phyloP scores from a whole-genome alignment of 1,284 basidiomycete genomes.

The Naganishia sp. region DNA sequence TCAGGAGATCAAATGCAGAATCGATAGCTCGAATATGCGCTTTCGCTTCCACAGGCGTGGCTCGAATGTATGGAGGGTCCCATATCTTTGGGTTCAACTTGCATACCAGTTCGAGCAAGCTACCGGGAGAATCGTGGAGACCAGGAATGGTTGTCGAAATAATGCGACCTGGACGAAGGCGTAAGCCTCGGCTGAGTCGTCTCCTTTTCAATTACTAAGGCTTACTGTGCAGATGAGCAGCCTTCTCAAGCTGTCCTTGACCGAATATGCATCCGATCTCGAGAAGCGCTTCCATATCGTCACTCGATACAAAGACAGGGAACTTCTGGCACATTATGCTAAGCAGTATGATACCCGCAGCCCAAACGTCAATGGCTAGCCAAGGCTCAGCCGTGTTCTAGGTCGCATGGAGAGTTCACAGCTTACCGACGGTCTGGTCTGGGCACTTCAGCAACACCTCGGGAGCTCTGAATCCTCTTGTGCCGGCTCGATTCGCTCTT shows the following conservation, averaged over 20 bases:
- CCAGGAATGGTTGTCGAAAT: conserved; percentile 82
- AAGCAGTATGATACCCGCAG: conserved; percentile 86
- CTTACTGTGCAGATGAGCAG: conserved; percentile 86
- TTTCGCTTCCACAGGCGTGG: conserved; percentile 46
- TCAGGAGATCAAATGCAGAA: conserved; percentile 70
- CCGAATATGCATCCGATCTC: conserved; percentile 91
- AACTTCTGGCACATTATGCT: conserved; percentile 92
- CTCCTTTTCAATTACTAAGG: conserved; percentile 31
- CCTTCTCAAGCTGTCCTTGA: conserved; percentile 75
- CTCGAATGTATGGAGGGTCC: conserved; percentile 56
- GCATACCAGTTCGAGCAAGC: conserved; percentile 72
- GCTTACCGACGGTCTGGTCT: conserved; percentile 84
- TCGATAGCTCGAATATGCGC: conserved; percentile 62
- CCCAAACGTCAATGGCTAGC: conserved; percentile 93
- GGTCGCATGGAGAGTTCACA: background rate
- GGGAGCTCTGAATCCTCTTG: conserved; percentile 92
- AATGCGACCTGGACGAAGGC: conserved; percentile 65
- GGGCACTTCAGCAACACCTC: conserved; percentile 95
- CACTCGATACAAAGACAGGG: conserved; percentile 89
- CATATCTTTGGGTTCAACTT: conserved; percentile 73
- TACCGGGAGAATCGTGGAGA: conserved; percentile 63
- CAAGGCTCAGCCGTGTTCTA: background rate
- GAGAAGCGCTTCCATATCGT: conserved; percentile 93
- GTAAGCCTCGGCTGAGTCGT: too few species aligned
- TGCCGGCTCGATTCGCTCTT: conserved; percentile 95